phyloP scores from a whole-genome alignment of 2,329 filamentous ascomycete species.

The Colletotrichum destructivum region DNA sequence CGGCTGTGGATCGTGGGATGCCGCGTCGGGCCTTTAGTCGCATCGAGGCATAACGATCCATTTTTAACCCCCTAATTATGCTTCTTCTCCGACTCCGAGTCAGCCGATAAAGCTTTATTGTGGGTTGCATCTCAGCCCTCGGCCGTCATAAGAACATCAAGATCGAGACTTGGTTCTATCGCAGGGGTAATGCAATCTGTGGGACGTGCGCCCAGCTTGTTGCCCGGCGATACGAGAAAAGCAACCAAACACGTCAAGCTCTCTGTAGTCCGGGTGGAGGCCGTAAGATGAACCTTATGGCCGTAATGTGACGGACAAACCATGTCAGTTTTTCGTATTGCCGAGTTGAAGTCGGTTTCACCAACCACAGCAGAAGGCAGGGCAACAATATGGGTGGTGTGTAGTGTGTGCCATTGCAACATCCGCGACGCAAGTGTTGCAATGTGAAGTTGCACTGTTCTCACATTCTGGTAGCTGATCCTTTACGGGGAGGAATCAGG shows the following conservation, averaged over 20 bases:
- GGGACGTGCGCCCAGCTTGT: constrained; percentile 29
- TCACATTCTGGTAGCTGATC: too few relatives aligned
- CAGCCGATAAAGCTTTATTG: constrained; percentile 20
- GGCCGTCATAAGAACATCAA: constrained; percentile 21
- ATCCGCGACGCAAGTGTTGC: background rate
- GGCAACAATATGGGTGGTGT: too few relatives aligned
- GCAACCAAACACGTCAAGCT: background rate
- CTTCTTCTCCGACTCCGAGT: constrained; percentile 11
- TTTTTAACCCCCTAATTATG: background rate
- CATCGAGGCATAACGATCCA: constrained; percentile 26
- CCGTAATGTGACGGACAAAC: background rate
- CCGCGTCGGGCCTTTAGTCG: constrained; percentile 15
- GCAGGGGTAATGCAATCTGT: constrained; percentile 8
- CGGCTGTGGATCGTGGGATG: constrained; percentile 18
- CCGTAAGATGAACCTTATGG: constrained; percentile 14
- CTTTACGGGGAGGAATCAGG: background rate
- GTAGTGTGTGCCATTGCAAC: background rate
- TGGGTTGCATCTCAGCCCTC: constrained; percentile 28
- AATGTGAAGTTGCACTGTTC: background rate
- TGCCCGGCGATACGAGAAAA: constrained; percentile 34
- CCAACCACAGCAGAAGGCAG: background rate
- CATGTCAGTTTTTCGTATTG: background rate
- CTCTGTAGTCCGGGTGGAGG: constrained; percentile 9
- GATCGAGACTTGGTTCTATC: constrained; percentile 10
- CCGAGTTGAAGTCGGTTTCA: background rate